phyloP scores from a whole-genome alignment of 176 grass and related monocot genomes.

The Rhynchospora breviuscula region DNA sequence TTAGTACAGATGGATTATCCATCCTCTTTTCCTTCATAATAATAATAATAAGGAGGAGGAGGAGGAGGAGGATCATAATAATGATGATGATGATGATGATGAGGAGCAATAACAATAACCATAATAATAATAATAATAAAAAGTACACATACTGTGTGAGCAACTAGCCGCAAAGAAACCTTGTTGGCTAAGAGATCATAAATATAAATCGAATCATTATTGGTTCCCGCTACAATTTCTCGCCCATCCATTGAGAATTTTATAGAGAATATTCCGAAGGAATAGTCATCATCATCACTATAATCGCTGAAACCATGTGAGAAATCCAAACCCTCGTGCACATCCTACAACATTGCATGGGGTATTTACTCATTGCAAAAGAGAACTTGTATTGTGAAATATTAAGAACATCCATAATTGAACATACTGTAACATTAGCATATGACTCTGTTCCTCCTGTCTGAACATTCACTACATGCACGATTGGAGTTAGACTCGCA shows the following conservation, averaged over 20 bases:
- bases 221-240: conserved; percentile 85
- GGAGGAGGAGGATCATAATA: too few relatives aligned
- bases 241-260: conserved; percentile 86
- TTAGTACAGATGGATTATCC: background rate
- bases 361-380: background rate
- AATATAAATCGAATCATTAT: conserved; percentile 61
- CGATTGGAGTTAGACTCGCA: conserved; percentile 60
- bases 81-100: too few relatives aligned
- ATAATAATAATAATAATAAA: background rate
- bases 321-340: conserved; percentile 77
- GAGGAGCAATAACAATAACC: too few relatives aligned
- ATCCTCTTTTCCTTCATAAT: background rate
- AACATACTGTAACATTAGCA: conserved; percentile 82
- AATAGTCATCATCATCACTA: conserved; percentile 30
- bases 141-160: conserved; percentile 50
- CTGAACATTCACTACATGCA: conserved; percentile 79
- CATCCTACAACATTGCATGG: conserved; percentile 50
- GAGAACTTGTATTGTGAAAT: conserved; percentile 8
- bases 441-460: conserved; percentile 45
- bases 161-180: conserved; percentile 43
- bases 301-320: background rate
- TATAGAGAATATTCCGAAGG: conserved; percentile 82
- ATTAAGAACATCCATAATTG: conserved; percentile 9
- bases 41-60: background rate
- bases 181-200: conserved; percentile 86